Conservation (phyloP, 75 land plant genomes). For the Cryptomeria japonica region DNA sequence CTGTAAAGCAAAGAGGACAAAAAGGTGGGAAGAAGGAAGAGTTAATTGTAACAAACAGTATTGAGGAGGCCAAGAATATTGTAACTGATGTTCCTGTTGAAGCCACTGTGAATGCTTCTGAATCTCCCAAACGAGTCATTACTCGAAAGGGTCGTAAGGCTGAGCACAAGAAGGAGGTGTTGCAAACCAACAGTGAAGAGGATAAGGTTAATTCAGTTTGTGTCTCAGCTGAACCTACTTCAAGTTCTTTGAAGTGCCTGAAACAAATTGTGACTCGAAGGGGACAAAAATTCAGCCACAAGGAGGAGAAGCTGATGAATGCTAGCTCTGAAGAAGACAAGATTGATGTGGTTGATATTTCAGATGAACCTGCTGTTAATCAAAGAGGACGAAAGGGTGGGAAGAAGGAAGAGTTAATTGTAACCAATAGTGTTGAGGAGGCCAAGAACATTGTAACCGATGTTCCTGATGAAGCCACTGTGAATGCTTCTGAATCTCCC, state of each 20-base stretch:
- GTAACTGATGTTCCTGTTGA: neutral
- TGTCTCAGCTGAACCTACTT: neutral
- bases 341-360: neutral
- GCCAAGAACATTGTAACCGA: neutral
- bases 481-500: neutral
- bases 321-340: neutral
- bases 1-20: neutral
- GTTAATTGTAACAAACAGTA: neutral
- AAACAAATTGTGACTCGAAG: neutral
- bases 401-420: neutral
- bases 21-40: neutral
- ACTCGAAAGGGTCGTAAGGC: neutral
- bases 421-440: neutral
- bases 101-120: neutral
- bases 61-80: neutral
- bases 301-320: neutral
- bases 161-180: neutral
- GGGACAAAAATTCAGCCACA: neutral
- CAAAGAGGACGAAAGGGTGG: neutral
- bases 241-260: neutral
- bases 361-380: neutral
- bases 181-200: neutral
- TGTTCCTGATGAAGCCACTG: neutral
- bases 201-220: neutral
- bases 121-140: neutral